These are phyloP conservation scores for Pouteria glomerata DNA, from an alignment of 148 eudicot genomes.

Conservation along the genomic window DNA sequence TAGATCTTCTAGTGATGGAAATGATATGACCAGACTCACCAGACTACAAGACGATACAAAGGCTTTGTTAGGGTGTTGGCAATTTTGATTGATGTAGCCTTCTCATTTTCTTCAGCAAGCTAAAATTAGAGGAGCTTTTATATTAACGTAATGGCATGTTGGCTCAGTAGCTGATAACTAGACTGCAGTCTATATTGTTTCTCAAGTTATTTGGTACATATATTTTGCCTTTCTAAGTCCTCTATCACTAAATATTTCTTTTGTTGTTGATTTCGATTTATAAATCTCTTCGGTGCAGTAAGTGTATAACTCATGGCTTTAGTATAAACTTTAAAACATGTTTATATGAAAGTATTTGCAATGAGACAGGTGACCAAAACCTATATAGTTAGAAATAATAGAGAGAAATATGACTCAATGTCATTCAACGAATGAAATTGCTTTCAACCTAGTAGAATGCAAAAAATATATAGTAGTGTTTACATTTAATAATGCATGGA, in stretches of 20 bases:
- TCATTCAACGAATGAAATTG: too few species aligned
- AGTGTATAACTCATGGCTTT: background rate
- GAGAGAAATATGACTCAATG: too few species aligned
- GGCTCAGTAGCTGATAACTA: background rate
- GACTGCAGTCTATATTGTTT: background rate
- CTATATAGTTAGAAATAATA: too few species aligned
- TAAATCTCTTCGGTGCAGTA: background rate
- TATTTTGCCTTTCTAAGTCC: background rate
- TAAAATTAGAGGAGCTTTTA: too few species aligned
- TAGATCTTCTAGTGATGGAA: conserved; percentile 8
- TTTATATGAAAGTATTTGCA: too few species aligned
- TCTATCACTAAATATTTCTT: background rate
- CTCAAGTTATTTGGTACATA: too few species aligned
- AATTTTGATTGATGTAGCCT: background rate
- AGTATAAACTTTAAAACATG: background rate
- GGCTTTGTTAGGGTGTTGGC: background rate
- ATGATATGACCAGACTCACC: too few species aligned
- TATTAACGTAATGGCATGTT: background rate
- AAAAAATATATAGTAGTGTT: too few species aligned
- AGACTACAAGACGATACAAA: conserved; percentile 9
- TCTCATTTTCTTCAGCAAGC: background rate
- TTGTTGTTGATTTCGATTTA: background rate
- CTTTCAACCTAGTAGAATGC: too few species aligned
- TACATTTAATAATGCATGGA: too few species aligned
- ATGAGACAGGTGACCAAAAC: too few species aligned